Percentiles rank a stretch among this genome's conserved stretches.
phyloP scores from a whole-genome alignment of 139 green algal genomes.

The Closterium sp. region DNA sequence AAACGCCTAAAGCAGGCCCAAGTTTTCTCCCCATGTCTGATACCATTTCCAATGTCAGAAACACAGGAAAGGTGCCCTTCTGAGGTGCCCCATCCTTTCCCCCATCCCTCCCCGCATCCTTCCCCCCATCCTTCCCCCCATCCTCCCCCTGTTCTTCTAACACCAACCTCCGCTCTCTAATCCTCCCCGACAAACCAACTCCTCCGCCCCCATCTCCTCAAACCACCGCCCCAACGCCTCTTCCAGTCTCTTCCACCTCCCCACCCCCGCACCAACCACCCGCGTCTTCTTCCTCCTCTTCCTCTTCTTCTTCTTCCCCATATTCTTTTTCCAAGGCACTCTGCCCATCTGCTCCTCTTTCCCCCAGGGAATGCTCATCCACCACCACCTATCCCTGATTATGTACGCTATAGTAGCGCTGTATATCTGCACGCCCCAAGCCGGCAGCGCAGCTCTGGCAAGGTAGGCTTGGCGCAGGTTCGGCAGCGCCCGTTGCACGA shows the following conservation, averaged over 20 bases:
- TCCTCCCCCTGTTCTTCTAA: background rate
- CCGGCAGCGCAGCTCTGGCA: background rate
- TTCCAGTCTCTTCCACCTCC: background rate
- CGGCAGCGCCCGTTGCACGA: background rate
- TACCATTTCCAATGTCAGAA: background rate
- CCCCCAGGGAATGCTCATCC: background rate
- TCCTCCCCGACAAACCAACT: background rate
- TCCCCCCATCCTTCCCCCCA: too few species aligned
- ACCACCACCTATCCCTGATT: background rate
- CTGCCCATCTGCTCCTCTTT: background rate
- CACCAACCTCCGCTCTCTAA: background rate
- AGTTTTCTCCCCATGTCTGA: background rate
- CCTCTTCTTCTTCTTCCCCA: background rate
- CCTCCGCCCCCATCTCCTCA: background rate
- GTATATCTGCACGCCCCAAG: background rate
- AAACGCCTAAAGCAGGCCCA: background rate
- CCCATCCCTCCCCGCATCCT: too few species aligned
- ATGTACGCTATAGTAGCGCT: background rate
- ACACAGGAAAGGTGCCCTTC: background rate
- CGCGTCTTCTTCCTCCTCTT: background rate
- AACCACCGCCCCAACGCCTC: background rate
- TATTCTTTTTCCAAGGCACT: background rate
- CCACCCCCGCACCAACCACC: background rate
- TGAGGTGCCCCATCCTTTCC: too few species aligned
- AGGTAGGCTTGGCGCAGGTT: background rate